phyloP scores from a whole-genome alignment of 441 rosid genomes.

The Adansonia madagascariensis region DNA sequence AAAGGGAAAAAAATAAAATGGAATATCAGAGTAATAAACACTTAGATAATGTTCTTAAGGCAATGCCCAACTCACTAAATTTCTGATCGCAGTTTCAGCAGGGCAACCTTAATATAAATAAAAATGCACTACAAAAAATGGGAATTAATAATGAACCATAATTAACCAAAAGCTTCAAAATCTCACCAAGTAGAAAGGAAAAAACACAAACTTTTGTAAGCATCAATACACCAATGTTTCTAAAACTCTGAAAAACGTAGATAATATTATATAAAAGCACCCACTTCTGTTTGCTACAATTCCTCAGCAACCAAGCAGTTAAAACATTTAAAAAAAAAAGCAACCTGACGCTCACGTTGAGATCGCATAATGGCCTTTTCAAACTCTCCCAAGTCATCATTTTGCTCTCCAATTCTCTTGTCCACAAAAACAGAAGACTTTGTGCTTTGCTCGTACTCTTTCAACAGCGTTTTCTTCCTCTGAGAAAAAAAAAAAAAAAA shows the following conservation, averaged over 20 bases:
- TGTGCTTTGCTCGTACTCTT: slow-evolving; percentile 70
- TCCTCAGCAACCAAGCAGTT: background rate
- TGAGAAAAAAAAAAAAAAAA: slow-evolving; percentile 32
- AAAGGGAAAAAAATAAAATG: background rate
- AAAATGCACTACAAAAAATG: background rate
- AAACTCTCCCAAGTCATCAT: slow-evolving; percentile 70
- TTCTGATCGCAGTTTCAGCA: background rate
- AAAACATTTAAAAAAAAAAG: background rate
- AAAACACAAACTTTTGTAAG: slow-evolving; percentile 2
- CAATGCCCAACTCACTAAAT: background rate
- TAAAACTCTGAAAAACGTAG: background rate
- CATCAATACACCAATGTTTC: background rate
- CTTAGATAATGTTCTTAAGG: background rate
- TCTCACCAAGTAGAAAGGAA: background rate
- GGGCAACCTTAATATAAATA: background rate
- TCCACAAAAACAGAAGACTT: slow-evolving; percentile 74
- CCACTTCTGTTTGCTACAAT: background rate
- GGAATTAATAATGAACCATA: background rate
- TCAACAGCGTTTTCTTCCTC: slow-evolving; percentile 78
- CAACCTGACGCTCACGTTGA: slow-evolving; percentile 86
- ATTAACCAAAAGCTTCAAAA: background rate
- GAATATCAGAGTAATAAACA: background rate
- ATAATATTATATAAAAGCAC: background rate
- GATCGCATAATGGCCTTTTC: slow-evolving; percentile 82
- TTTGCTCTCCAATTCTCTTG: slow-evolving; percentile 79